Percentiles rank a stretch among this genome's conserved stretches.
These are phyloP conservation scores for grape (Vitis vinifera) DNA, from an alignment of 164 flowering plant genomes.

Conservation along the genomic window DNA sequence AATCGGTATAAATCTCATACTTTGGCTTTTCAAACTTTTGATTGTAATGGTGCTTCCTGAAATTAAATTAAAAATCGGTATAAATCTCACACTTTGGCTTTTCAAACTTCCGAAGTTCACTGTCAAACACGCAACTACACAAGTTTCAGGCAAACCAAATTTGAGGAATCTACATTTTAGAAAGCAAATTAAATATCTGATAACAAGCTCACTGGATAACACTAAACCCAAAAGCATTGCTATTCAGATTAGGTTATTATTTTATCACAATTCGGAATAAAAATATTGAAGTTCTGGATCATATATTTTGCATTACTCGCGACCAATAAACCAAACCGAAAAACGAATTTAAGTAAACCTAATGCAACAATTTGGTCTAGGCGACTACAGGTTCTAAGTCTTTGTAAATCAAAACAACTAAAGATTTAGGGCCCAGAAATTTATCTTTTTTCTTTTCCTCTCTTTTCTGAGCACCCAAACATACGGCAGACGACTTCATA, in stretches of 20 bases:
- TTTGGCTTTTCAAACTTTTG: conserved; percentile 13
- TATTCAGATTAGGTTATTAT: too few relatives aligned
- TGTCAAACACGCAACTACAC: background rate
- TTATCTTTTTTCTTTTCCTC: background rate
- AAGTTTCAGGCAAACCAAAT: background rate
- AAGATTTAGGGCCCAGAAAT: background rate
- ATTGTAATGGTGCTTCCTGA: conserved; percentile 60
- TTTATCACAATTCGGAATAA: too few relatives aligned
- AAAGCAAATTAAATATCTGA: background rate
- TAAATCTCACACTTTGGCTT: background rate
- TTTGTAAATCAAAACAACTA: too few relatives aligned
- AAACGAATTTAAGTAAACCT: too few relatives aligned
- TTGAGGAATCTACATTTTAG: background rate
- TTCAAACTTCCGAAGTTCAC: background rate
- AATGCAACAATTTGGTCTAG: too few relatives aligned
- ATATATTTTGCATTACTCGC: too few relatives aligned
- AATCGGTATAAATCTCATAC: background rate
- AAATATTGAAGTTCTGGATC: too few relatives aligned
- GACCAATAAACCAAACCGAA: background rate
- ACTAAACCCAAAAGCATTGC: background rate
- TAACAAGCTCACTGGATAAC: background rate
- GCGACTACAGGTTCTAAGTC: too few relatives aligned
- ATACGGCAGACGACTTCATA: background rate
- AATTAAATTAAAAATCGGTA: conserved; percentile 4
- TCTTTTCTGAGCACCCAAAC: background rate